These are phyloP conservation scores for Millerozyma miso DNA, from an alignment of 805 yeast genomes.

Conservation along the genomic window DNA sequence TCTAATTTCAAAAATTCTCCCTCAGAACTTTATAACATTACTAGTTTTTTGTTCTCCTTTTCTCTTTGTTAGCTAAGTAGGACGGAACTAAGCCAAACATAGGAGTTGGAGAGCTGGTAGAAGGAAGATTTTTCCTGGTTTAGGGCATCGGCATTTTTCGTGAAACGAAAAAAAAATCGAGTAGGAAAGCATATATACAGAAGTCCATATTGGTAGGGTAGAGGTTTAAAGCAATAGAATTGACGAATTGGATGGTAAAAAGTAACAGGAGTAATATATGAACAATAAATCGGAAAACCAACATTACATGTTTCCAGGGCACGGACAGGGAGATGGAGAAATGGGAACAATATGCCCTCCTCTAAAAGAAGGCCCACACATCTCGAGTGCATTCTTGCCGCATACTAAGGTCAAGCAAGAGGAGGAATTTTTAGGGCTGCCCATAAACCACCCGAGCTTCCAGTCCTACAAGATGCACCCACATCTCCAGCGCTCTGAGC, in stretches of 20 bases:
- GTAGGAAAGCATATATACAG: neutral
- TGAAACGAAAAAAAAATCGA: neutral
- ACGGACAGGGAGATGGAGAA: neutral
- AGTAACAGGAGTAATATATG: neutral
- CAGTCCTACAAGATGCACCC: slow-evolving; percentile 6
- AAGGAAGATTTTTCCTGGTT: neutral
- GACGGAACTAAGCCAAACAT: neutral
- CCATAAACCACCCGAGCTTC: slow-evolving; percentile 6
- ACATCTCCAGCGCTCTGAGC: neutral
- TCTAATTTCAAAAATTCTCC: slow-evolving; percentile 1
- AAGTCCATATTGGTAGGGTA: neutral
- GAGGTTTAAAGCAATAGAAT: neutral
- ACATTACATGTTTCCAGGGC: slow-evolving; percentile 1
- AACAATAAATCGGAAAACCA: neutral
- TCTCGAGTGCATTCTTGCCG: neutral
- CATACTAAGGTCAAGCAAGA: slow-evolving; percentile 3
- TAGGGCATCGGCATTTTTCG: neutral
- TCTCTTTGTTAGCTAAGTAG: neutral
- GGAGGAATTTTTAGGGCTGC: slow-evolving; percentile 6
- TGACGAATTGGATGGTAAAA: neutral
- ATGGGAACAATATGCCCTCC: neutral
- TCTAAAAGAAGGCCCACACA: neutral
- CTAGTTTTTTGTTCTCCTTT: neutral
- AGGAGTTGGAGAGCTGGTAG: neutral
- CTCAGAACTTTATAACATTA: neutral